Base-by-base conservation (phyloP, 768 basidiomycete species). In the Neoboletus subvelutipes region DNA sequence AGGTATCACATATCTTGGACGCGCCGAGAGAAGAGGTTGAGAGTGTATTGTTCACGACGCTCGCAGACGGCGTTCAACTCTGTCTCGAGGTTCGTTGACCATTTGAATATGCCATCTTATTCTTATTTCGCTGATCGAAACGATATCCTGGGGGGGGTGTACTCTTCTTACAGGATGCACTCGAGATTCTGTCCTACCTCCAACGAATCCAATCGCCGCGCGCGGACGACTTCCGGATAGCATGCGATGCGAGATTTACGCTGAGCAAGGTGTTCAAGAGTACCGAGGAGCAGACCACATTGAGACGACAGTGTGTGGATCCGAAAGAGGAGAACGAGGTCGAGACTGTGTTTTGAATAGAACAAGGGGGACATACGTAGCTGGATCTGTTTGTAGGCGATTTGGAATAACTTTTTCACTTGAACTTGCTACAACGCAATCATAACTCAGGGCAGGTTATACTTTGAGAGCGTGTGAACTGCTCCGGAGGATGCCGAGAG, bases 221-320 rank as follows among this genome's bases (percentile, higher is more conserved):
- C 5, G 69, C 70, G 1, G 83, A 84, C 18, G 88, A 89, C 65
- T 90, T 88, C 76, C 76, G 83, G 31, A 62, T 70, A 40, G 75
- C 75, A 6, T 87, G 84, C 54, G 77, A 81, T 48, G 61, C 56
- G 17, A 80, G 71, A 58, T 92, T 88, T 71, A 71, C 71, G 43
- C 69, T 85, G 24, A 85, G 90, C 20, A 88, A 86, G 8, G 72
- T 84, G 26, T 93, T 94, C 76, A 86, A 83, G 71, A 68, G 77
- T 3, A 60, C 64, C 3, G 76, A 77, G 33, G 86, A 92, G 61
- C 73, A 84, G 29, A 76, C 64, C 5, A 68, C 56, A 40, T 64
- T 85, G 62, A 70, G 71, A 50, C 64, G 55, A 50, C 57, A 62
- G 42, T 67, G 64, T 43, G 41, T 65, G 31, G 60, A 63, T 13